Conservation (phyloP, 108 stramenopile species). For the Cyclotella sp. region DNA sequence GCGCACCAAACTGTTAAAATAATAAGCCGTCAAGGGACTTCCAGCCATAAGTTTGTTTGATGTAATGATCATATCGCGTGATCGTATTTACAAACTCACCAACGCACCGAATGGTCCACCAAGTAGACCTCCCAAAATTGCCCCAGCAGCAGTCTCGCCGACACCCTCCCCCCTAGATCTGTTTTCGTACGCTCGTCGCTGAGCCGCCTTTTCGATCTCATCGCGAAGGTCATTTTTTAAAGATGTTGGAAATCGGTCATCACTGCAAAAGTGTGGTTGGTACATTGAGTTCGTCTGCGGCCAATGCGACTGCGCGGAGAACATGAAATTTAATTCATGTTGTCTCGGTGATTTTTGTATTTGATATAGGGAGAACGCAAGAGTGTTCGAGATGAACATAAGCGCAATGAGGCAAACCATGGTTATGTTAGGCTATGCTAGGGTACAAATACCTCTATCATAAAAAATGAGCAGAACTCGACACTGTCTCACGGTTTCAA, state of each 20-base stretch:
- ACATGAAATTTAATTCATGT: background rate
- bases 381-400: slow-evolving; percentile 4
- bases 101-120: slow-evolving; percentile 78
- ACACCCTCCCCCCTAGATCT: slow-evolving; percentile 42
- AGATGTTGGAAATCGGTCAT: slow-evolving; percentile 3
- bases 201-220: slow-evolving; percentile 49
- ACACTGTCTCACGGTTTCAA: too few relatives aligned
- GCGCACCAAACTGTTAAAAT: slow-evolving; percentile 71
- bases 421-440: too few relatives aligned
- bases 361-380: background rate
- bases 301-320: background rate
- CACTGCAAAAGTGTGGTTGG: background rate
- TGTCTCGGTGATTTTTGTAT: background rate
- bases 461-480: too few relatives aligned
- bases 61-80: background rate
- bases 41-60: slow-evolving; percentile 5
- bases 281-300: background rate
- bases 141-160: slow-evolving; percentile 76
- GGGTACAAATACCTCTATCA: too few relatives aligned
- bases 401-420: background rate
- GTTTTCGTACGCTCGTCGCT: slow-evolving; percentile 38
- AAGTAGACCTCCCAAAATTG: slow-evolving; percentile 75
- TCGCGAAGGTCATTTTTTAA: slow-evolving; percentile 42
- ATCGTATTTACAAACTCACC: background rate
- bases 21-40: background rate